These are phyloP conservation scores for Entomortierella lignicola DNA, from an alignment of 192 early-diverging fungal species.

Conservation along the genomic window DNA sequence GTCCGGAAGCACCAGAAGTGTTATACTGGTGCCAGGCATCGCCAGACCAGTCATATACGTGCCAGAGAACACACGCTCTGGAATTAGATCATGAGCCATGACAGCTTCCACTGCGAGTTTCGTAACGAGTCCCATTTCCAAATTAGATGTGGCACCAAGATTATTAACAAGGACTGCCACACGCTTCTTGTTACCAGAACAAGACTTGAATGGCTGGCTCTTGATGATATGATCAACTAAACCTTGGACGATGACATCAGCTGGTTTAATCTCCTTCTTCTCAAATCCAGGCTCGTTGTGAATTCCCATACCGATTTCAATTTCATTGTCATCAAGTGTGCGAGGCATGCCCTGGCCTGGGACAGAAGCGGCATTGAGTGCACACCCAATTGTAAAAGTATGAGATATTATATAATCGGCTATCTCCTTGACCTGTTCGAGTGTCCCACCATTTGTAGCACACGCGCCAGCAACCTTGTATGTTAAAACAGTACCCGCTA, in stretches of 20 bases:
- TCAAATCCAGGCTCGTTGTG: slow-evolving; percentile 86
- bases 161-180: slow-evolving; percentile 87
- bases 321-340: slow-evolving; percentile 62
- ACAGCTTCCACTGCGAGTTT: slow-evolving; percentile 73
- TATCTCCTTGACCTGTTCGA: slow-evolving; percentile 65
- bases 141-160: slow-evolving; percentile 77
- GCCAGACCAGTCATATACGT: slow-evolving; percentile 85
- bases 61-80: slow-evolving; percentile 73
- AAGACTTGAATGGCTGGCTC: slow-evolving; percentile 51
- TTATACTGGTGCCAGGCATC: slow-evolving; percentile 83
- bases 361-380: slow-evolving; percentile 78
- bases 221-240: slow-evolving; percentile 65
- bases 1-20: slow-evolving; percentile 71
- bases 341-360: slow-evolving; percentile 72
- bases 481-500: slow-evolving; percentile 82
- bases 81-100: slow-evolving; percentile 37
- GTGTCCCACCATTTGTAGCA: slow-evolving; percentile 68
- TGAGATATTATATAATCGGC: slow-evolving; percentile 69
- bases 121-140: slow-evolving; percentile 78
- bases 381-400: slow-evolving; percentile 85
- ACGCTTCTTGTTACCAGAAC: slow-evolving; percentile 47
- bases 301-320: slow-evolving; percentile 83
- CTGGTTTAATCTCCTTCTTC: slow-evolving; percentile 61
- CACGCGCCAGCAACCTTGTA: slow-evolving; percentile 86
- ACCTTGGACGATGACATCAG: slow-evolving; percentile 59